Evolutionary conservation across 305 asterid species (phyloP), one percentile per base, ranked within the genome.

Genomic region (Fraxinus greggii): DNA sequence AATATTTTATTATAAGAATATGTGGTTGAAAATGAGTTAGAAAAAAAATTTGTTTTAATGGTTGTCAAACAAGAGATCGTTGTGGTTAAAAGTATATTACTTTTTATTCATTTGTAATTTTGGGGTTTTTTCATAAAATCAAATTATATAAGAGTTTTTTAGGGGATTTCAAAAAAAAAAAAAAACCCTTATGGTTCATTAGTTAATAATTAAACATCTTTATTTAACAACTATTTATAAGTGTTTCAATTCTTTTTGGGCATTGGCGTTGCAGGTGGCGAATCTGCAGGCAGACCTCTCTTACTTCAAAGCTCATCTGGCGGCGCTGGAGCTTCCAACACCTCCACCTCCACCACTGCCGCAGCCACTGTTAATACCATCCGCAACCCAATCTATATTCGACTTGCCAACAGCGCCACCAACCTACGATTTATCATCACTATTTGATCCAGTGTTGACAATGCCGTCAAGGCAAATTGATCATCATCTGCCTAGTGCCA

Each of bases 201-300:
- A 40, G 15, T 40, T 40, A 42, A 12, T 42, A 42, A 42, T 10
- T 12, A 12, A 42, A 42, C n/a, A 42, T 12, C 5, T 42, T 12
- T 42, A 42, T 42, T 42, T 42, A 36, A 36, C 42, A 6, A 6
- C 42, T 36, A 6, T 36, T 36, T 36, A 36, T 8, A 42, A 42
- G 54, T 1, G 28, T 21, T 54, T 63, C 17, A 24, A 63, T 3
- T 63, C 32, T 0, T 19, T 65, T 70, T 12, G 5, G 54, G 35
- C 61, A 72, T 32, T 63, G 72, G 72, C 72, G 28, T 63, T 69
- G 4, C 87, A 93, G 98, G 98, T 95, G 76, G 94, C 90, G 83
- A 95, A 86, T 83, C 87, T 95, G 36, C 97, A 93, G 85, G 90
- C 96, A 2, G 98, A 95, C 70, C 90, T 93, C 5, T 82, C 95